Evolutionary conservation across 441 rosid species (phyloP), one percentile per base, ranked within the genome.

Genomic region (Arabidopsis hybrid): DNA sequence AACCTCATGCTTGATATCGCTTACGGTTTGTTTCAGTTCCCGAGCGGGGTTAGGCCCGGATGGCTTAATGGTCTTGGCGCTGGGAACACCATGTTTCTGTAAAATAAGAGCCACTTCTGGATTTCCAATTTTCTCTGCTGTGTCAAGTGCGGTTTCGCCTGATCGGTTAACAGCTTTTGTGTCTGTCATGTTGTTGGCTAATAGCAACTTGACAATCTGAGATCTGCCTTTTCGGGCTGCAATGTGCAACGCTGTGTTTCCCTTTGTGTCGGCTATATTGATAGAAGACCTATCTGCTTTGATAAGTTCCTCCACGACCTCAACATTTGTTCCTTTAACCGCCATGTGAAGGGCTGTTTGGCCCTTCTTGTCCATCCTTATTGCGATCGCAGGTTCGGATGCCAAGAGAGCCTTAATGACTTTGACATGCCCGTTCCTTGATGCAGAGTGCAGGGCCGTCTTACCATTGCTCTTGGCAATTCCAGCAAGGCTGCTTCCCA

Each of bases 341-440:
- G 98, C 99, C 98, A 95, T 92, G 80, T 95, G 99, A 70, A 95
- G 92, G 1, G 98, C 89, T 0, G 99, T 92, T 79, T 91, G 99
- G 13, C 99, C 98, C 78, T 95, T 95, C 75, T 91, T 92, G 77
- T 95, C 99, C 17, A 78, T 82, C 82, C 99, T 82, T 0, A 65
- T 40, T 2, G 87, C 88, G 6, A 84, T 83, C 5, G 73, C 84
- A 4, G 88, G 93, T 74, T 95, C 99, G 2, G 71, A 73, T 5
- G 79, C 80, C 60, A 91, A 67, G 69, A 91, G 88, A 4, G 89
- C 85, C 75, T 81, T 88, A 16, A 89, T 77, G 26, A 92, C 98
- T 76, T 82, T 83, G 70, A 86, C 32, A 74, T 91, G 99, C 16
- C 98, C 97, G 53, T 95, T 92, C 73, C 99, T 87, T 7, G 97